Conservation (phyloP, 805 yeast species). For the Cyberlindnera mississippiensis region DNA sequence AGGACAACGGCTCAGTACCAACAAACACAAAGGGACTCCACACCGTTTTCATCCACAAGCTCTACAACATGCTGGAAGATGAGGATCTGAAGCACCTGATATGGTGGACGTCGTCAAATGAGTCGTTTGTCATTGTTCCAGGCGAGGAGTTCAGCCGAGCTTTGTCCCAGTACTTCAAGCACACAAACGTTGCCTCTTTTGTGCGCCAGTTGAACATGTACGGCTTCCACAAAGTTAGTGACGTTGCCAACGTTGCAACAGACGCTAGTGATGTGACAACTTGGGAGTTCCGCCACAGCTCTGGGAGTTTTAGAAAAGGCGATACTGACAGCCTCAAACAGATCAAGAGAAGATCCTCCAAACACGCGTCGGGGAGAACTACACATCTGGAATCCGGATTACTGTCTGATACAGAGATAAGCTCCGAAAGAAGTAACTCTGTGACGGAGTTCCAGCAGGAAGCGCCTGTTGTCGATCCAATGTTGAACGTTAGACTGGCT, state of each 20-base stretch:
- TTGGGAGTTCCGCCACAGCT: constrained; percentile 91
- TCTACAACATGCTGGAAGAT: constrained; percentile 89
- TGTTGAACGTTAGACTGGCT: constrained; percentile 26
- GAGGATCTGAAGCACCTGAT: constrained; percentile 65
- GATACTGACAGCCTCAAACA: constrained; percentile 67
- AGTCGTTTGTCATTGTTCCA: constrained; percentile 76
- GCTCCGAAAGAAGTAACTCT: constrained; percentile 22
- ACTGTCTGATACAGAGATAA: constrained; percentile 20
- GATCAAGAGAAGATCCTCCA: constrained; percentile 73
- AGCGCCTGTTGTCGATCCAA: constrained; percentile 18
- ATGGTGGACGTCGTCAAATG: constrained; percentile 75
- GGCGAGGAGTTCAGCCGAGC: constrained; percentile 84
- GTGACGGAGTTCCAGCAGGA: constrained; percentile 13
- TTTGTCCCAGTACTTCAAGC: constrained; percentile 62
- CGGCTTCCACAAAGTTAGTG: constrained; percentile 39
- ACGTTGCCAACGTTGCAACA: constrained; percentile 5
- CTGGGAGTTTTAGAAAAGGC: constrained; percentile 75
- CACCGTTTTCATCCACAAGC: constrained; percentile 78
- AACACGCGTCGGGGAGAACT: constrained; percentile 26
- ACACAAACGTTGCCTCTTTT: constrained; percentile 75
- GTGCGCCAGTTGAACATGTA: constrained; percentile 53
- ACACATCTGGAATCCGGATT: constrained; percentile 8
- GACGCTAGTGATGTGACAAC: constrained; percentile 20
- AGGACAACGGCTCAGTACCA: constrained; percentile 15
- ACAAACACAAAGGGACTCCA: constrained; percentile 31